Percentiles rank a stretch among this genome's conserved stretches.
phyloP scores from a whole-genome alignment of 2,329 filamentous ascomycete species.

The Mycosphaerella arachidis region DNA sequence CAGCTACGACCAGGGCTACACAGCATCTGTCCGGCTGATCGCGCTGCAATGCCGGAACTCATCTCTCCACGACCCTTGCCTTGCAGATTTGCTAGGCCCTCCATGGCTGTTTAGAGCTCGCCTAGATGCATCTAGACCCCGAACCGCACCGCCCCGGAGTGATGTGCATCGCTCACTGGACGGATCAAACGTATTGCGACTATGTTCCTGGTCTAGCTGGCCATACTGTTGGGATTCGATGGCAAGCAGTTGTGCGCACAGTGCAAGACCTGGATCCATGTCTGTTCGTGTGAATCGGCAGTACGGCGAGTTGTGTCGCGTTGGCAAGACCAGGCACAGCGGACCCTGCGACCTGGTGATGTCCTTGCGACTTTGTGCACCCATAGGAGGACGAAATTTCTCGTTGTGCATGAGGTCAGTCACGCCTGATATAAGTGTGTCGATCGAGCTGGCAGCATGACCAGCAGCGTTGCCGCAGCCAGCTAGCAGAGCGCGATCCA shows the following conservation, averaged over 20 bases:
- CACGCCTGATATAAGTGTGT: background rate
- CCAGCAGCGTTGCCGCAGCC: background rate
- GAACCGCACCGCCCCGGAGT: constrained; percentile 15
- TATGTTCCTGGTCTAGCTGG: constrained; percentile 5
- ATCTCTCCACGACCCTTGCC: constrained; percentile 15
- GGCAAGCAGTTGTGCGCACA: background rate
- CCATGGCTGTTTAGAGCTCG: constrained; percentile 10
- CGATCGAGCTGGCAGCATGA: constrained; percentile 6
- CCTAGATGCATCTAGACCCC: constrained; percentile 15
- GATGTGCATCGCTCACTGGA: constrained; percentile 14
- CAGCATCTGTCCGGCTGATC: constrained; percentile 12
- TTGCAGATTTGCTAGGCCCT: constrained; percentile 9
- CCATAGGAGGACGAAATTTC: background rate
- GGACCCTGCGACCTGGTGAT: constrained; percentile 5
- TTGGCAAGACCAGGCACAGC: background rate
- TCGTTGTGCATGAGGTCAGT: background rate
- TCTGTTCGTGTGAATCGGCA: background rate
- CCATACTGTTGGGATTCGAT: constrained; percentile 2
- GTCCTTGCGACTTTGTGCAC: background rate
- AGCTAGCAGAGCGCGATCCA: background rate
- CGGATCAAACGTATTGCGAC: constrained; percentile 8
- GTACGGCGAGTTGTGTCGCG: constrained; percentile 1
- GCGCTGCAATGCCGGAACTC: constrained; percentile 5
- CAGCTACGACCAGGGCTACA: constrained; percentile 5
- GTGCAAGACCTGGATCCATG: constrained; percentile 1